Evolutionary conservation across 2,329 filamentous ascomycete genomes (phyloP).

Genomic region (Penicillium sp.): DNA sequence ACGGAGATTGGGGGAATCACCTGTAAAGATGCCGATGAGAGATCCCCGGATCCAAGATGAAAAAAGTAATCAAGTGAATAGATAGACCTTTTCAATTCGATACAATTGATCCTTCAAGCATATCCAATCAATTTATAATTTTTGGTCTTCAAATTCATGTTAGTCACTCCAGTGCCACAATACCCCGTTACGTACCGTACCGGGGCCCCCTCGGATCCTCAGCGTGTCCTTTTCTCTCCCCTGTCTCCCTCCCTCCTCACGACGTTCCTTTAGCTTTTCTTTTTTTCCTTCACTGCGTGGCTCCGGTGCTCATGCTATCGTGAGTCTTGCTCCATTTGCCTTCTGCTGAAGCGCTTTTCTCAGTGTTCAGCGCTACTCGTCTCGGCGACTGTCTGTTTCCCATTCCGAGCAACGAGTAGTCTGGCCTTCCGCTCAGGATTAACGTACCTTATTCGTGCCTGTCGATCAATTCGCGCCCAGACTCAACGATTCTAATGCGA

Average conservation of each 20-base stretch:
- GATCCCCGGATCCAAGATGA: too few species aligned
- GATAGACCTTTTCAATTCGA: too few species aligned
- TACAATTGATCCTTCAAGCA: too few species aligned
- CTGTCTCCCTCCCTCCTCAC: slow-evolving; percentile 16
- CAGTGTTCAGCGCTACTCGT: slow-evolving; percentile 1
- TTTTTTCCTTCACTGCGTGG: slow-evolving; percentile 2
- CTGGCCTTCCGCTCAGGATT: neutral
- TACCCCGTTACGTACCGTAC: slow-evolving; percentile 8
- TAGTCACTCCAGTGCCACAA: too few species aligned
- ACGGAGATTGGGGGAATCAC: too few species aligned
- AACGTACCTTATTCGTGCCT: neutral
- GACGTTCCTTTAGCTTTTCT: slow-evolving; percentile 13
- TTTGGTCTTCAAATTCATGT: too few species aligned
- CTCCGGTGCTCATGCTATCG: slow-evolving; percentile 5
- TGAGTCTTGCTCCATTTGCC: slow-evolving; percentile 5
- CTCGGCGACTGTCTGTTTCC: neutral
- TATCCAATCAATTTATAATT: too few species aligned
- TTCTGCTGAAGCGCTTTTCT: slow-evolving; percentile 3
- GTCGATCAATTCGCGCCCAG: slow-evolving; percentile 1
- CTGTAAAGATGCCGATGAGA: too few species aligned
- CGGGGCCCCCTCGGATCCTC: slow-evolving; percentile 10
- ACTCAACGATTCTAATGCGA: slow-evolving; percentile 9
- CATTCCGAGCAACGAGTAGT: neutral
- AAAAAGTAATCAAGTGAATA: too few species aligned
- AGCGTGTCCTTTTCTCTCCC: slow-evolving; percentile 22